Base-by-base conservation (phyloP, 139 green algal species). In the Ostreobium quekettii region DNA sequence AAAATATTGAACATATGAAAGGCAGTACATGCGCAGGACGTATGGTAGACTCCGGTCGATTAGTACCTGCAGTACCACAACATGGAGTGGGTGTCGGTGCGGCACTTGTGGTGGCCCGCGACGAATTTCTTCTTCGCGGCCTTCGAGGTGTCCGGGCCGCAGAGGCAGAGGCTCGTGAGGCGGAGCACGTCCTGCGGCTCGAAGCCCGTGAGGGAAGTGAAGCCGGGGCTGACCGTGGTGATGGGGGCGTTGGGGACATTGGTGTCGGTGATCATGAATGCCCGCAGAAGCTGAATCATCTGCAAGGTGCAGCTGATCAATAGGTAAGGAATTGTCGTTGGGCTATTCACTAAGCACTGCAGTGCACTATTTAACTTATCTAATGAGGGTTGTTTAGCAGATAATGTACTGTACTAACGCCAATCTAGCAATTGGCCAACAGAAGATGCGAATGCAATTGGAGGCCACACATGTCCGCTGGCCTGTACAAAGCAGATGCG, bases 191-290 rank as follows among this genome's bases (percentile, higher is more conserved):
- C 80, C 11, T 46, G 31, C 29, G 63, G 49, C 7, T 28, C 47
- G 61, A 78, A 82, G 3, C 76, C 80, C n/a, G 76, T 83, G 22
- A 85, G 47, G 0, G 64, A 22, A 1, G 30, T 57, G 39, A 82
- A 78, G 24, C 72, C 72, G 7, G 66, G 49, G 4, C 58, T 76
- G 35, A 72, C 66, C 24, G 49, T 36, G 22, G n/a, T 28, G n/a
- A 62, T 31, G 19, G n/a, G 22, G 53, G 22, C n/a, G 31, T 62
- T 26, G 11, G 53, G 31, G 28, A 30, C 19, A 8, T 28, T 62
- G 24, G 22, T 30, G 22, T 62, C 53, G 28, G 53, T 62, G 22
- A 62, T 6, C 24, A 5, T 11, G 29, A n/a, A 66, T 31, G 7
- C 11, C 5, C 59, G 26, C 7, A 46, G 47, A 6, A 24, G 28